These are phyloP conservation scores for Scheffersomyces spartinae DNA, from an alignment of 805 yeast species.

Conservation along the genomic window DNA sequence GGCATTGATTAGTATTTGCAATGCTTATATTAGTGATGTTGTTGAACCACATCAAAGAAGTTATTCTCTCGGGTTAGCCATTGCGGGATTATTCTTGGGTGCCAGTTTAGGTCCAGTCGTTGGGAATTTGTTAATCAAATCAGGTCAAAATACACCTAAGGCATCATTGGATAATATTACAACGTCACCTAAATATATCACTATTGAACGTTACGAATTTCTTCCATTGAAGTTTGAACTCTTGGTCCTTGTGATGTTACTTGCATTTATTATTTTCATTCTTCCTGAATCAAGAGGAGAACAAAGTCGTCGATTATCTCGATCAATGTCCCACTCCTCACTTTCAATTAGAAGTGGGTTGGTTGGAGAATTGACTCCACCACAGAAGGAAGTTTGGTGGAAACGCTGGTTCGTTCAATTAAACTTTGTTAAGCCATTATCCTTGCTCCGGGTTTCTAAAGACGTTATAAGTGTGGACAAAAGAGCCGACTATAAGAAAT, in stretches of 20 bases:
- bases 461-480: constrained; percentile 14
- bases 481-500: constrained; percentile 7
- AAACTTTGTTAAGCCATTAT: constrained; percentile 35
- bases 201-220: constrained; percentile 15
- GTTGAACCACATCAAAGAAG: constrained; percentile 51
- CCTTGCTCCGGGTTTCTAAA: constrained; percentile 41
- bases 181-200: too few relatives aligned
- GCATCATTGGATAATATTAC: too few relatives aligned
- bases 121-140: constrained; percentile 27
- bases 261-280: constrained; percentile 16
- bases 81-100: constrained; percentile 51
- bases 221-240: constrained; percentile 21
- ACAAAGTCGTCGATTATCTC: constrained; percentile 40
- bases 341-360: too few relatives aligned
- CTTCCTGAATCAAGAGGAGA: constrained; percentile 57
- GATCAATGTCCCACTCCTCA: too few relatives aligned
- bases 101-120: constrained; percentile 54
- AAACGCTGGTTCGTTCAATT: constrained; percentile 1
- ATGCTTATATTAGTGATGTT: constrained; percentile 67
- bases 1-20: constrained; percentile 44
- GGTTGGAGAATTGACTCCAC: too few relatives aligned
- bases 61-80: constrained; percentile 43
- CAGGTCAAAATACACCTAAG: neutral
- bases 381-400: neutral
- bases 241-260: constrained; percentile 19